phyloP scores from a whole-genome alignment of 768 basidiomycete species.

The Termitomyces sp. region DNA sequence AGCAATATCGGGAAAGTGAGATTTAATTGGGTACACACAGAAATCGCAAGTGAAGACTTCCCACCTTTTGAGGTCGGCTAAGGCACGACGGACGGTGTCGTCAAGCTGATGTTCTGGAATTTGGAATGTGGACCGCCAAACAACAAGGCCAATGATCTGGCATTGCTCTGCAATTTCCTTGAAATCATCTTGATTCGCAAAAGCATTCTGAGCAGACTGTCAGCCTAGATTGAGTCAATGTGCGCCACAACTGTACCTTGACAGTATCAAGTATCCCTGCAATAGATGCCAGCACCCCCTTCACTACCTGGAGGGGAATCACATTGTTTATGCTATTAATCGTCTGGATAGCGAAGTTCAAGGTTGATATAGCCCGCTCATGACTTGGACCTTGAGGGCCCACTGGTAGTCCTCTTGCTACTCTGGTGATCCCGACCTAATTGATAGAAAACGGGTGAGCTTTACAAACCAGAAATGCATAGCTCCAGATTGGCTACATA shows the following conservation, averaged over 20 bases:
- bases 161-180: constrained; percentile 10
- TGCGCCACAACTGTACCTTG: background rate
- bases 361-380: background rate
- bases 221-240: background rate
- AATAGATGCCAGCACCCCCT: background rate
- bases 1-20: too few species aligned
- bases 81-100: background rate
- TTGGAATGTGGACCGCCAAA: constrained; percentile 5
- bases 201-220: background rate
- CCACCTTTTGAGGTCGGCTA: background rate
- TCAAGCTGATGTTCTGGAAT: background rate
- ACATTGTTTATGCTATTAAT: background rate
- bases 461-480: background rate
- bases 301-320: background rate
- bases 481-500: too few species aligned
- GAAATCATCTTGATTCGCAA: constrained; percentile 5
- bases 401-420: background rate
- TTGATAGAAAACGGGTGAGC: background rate
- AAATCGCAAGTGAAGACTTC: too few species aligned
- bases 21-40: background rate
- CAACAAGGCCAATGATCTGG: constrained; percentile 4
- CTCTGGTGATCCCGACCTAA: background rate
- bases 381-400: background rate
- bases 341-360: background rate
- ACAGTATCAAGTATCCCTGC: background rate